Percentiles rank a stretch among this genome's conserved stretches.
phyloP scores from a whole-genome alignment of 495 filamentous ascomycete species.

The Neurospora sp. region DNA sequence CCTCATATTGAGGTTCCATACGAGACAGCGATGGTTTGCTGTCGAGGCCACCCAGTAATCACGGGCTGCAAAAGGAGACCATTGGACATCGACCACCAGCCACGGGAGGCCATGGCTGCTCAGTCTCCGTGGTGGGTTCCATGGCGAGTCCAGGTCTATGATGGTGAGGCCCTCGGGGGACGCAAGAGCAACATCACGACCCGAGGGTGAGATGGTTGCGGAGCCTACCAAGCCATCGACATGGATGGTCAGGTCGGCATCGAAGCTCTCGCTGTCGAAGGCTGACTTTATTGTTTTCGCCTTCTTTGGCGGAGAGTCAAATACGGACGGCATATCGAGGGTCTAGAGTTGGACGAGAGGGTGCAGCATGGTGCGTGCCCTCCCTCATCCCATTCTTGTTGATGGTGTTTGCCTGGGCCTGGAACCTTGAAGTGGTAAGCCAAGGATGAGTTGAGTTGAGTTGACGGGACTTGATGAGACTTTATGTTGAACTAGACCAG shows the following conservation, averaged over 20 bases:
- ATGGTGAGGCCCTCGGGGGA: conserved; percentile 85
- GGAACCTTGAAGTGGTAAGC: neutral
- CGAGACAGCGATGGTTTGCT: conserved; percentile 86
- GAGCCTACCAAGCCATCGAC: conserved; percentile 57
- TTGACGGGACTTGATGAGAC: neutral
- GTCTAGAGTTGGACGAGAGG: neutral
- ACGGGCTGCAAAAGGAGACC: conserved; percentile 84
- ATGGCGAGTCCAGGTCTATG: conserved; percentile 87
- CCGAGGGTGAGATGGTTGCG: conserved; percentile 79
- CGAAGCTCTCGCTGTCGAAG: conserved; percentile 80
- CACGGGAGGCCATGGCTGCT: conserved; percentile 76
- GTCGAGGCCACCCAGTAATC: conserved; percentile 92
- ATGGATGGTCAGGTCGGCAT: conserved; percentile 71
- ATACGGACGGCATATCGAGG: conserved; percentile 30
- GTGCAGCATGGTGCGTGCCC: neutral
- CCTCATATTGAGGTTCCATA: conserved; percentile 82
- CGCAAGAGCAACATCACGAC: conserved; percentile 83
- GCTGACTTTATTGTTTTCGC: conserved; percentile 50
- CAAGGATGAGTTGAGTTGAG: neutral
- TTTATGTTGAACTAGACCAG: neutral
- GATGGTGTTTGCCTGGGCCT: neutral
- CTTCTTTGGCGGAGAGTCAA: conserved; percentile 36
- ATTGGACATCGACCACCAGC: conserved; percentile 97
- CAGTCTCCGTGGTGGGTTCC: conserved; percentile 77
- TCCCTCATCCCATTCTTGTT: neutral